These are phyloP conservation scores for Thamnidium elegans DNA, from an alignment of 192 early-diverging fungal species.

Conservation along the genomic window DNA sequence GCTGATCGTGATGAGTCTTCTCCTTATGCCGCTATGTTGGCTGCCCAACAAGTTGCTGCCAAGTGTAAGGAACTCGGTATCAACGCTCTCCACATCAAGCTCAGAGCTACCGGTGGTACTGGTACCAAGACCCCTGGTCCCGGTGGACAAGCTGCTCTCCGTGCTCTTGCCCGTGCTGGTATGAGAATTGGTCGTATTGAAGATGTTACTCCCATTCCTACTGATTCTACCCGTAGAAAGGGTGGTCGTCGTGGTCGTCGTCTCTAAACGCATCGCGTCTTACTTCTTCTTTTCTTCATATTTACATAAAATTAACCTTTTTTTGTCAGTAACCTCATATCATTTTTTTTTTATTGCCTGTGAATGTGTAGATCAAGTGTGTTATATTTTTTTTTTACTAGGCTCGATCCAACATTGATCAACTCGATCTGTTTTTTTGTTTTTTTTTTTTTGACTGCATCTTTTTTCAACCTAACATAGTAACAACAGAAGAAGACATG, in stretches of 20 bases:
- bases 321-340: no score
- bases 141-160: constrained; percentile 97
- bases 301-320: no score
- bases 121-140: constrained; percentile 97
- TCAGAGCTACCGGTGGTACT: constrained; percentile 99
- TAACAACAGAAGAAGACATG: no score
- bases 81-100: constrained; percentile 99
- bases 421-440: no score
- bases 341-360: no score
- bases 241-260: constrained; percentile 99
- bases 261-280: constrained; percentile 52
- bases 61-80: constrained; percentile 99
- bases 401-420: no score
- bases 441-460: no score
- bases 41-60: constrained; percentile 96
- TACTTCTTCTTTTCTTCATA: no score
- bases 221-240: constrained; percentile 97
- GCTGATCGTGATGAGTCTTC: constrained; percentile 99
- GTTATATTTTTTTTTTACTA: no score
- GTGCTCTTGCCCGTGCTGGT: constrained; percentile 97
- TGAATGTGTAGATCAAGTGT: no score
- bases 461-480: no score
- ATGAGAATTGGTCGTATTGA: constrained; percentile 99
- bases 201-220: constrained; percentile 98
- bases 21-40: constrained; percentile 99